These are phyloP conservation scores for Suhomyces yuchorum DNA, from an alignment of 1,139 yeast species.

Conservation along the genomic window DNA sequence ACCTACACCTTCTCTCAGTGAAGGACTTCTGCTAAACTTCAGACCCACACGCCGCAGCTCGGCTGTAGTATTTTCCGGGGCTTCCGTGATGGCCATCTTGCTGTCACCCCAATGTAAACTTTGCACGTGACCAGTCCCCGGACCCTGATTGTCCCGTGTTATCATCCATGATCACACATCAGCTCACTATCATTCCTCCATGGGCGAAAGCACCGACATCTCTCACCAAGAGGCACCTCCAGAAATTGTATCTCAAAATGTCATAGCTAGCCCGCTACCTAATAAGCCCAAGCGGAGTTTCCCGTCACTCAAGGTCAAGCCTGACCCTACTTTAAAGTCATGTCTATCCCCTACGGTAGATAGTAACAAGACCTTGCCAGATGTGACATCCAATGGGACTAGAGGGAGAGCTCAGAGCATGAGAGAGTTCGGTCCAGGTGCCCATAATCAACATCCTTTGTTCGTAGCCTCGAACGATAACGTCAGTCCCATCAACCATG, in stretches of 20 bases:
- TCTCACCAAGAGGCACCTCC: neutral
- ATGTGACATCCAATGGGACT: neutral
- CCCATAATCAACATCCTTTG: slow-evolving; percentile 21
- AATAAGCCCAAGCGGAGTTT: slow-evolving; percentile 6
- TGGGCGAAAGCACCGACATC: neutral
- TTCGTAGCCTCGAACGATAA: slow-evolving; percentile 23
- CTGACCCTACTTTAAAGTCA: slow-evolving; percentile 28
- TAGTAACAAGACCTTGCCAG: slow-evolving; percentile 1
- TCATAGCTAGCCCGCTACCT: slow-evolving; percentile 2
- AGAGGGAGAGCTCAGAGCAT: slow-evolving; percentile 1
- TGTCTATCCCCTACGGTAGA: slow-evolving; percentile 23
- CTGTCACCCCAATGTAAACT: neutral
- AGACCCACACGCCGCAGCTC: neutral
- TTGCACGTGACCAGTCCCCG: neutral
- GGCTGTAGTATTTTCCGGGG: neutral
- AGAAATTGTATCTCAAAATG: neutral
- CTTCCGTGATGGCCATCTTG: neutral
- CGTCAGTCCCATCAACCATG: slow-evolving; percentile 29
- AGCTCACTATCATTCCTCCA: neutral
- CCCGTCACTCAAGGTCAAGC: slow-evolving; percentile 22
- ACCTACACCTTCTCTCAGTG: too few relatives aligned
- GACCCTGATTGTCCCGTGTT: neutral
- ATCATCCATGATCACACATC: neutral
- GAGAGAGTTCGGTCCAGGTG: slow-evolving; percentile 4
- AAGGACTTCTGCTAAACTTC: too few relatives aligned